A percentile compares a stretch with the other conserved stretches of the same genome.
Evolutionary conservation across 768 basidiomycete species (phyloP).

Genomic region (Termitomyces sp.): DNA sequence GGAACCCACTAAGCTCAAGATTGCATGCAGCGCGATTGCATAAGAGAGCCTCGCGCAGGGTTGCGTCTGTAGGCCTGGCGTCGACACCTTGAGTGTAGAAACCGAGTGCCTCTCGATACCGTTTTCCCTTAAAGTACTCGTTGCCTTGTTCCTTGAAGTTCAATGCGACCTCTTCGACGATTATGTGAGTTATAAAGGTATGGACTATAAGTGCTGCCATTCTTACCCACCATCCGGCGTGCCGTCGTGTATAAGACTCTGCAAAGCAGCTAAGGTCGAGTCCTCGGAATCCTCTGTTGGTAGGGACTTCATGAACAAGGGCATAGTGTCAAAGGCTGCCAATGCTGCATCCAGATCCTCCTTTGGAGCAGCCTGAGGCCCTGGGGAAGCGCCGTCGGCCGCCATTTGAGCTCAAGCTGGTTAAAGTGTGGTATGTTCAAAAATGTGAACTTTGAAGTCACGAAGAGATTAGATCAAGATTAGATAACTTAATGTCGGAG

Average conservation of each 20-base stretch:
- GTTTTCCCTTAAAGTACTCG: conserved; percentile 86
- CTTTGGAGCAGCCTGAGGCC: conserved; percentile 32
- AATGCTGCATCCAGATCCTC: conserved; percentile 35
- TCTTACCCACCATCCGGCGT: conserved; percentile 84
- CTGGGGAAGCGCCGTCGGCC: conserved; percentile 14
- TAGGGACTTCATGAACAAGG: conserved; percentile 90
- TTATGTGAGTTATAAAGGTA: neutral
- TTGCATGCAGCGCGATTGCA: conserved; percentile 95
- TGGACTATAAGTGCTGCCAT: neutral
- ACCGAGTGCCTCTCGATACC: conserved; percentile 79
- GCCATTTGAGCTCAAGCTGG: conserved; percentile 17
- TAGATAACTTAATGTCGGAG: neutral
- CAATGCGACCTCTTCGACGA: conserved; percentile 69
- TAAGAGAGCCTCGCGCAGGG: conserved; percentile 62
- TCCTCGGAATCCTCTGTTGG: conserved; percentile 69
- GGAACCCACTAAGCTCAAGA: conserved; percentile 70
- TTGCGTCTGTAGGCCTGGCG: conserved; percentile 66
- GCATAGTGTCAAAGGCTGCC: conserved; percentile 57
- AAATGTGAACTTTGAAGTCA: neutral
- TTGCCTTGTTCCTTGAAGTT: conserved; percentile 97
- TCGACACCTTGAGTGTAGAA: conserved; percentile 93
- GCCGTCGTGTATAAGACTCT: conserved; percentile 84
- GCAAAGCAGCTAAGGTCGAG: conserved; percentile 72
- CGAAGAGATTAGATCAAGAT: conserved; percentile 3
- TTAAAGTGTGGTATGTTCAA: neutral